These are phyloP conservation scores for Daldinia grandis DNA, from an alignment of 495 filamentous ascomycete species.

Conservation along the genomic window DNA sequence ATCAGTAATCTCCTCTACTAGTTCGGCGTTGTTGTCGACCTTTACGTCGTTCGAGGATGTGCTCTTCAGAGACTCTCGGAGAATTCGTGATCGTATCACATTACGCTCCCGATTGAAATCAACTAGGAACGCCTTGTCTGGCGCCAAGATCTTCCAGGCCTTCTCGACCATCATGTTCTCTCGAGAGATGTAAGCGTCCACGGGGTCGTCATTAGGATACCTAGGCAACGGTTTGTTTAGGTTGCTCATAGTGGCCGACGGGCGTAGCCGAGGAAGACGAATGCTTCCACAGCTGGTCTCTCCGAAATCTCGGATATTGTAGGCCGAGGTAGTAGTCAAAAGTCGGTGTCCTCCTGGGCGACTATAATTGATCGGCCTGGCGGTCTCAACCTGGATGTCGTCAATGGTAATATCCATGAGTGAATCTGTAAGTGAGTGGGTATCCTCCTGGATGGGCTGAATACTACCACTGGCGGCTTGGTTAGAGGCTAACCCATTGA, in stretches of 20 bases:
- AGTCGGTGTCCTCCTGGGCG: background rate
- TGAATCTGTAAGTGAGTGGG: background rate
- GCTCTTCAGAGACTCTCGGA: background rate
- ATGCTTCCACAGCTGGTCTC: background rate
- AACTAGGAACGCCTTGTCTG: background rate
- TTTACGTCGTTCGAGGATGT: background rate
- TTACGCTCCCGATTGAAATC: background rate
- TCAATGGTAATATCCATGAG: background rate
- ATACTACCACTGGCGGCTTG: background rate
- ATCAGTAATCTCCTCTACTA: background rate
- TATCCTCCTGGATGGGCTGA: background rate
- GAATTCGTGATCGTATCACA: background rate
- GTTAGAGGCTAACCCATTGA: background rate
- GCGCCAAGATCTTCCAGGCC: background rate
- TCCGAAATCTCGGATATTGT: background rate
- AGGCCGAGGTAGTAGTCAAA: background rate
- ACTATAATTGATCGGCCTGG: background rate
- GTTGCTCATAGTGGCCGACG: slow-evolving; percentile 2
- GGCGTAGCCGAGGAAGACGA: background rate
- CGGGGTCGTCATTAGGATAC: slow-evolving; percentile 4
- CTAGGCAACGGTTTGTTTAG: background rate
- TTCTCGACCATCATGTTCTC: background rate
- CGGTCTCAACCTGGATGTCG: background rate
- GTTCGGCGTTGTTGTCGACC: no score
- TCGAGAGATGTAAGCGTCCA: slow-evolving; percentile 12